Evolutionary conservation across 1,284 basidiomycete species (phyloP).

Genomic region (Leccinum pachyderme): DNA sequence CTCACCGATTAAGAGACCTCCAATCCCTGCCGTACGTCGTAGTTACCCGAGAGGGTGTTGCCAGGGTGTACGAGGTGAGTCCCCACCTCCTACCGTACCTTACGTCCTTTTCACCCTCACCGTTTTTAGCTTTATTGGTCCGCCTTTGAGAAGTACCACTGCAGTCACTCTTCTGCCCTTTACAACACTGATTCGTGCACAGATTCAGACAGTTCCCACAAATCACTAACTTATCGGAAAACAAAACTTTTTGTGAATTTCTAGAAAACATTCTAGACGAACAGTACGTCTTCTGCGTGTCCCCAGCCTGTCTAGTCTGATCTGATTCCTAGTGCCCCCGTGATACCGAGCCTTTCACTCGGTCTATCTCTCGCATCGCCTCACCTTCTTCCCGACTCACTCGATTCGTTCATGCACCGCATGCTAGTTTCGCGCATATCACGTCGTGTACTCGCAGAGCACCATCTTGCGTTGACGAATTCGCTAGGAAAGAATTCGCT

Average conservation of each 20-base stretch:
- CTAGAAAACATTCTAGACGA: conserved; percentile 65
- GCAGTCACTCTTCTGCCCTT: conserved; percentile 3
- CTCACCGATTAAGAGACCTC: conserved; percentile 84
- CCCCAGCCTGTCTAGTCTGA: conserved; percentile 7
- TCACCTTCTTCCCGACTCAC: conserved; percentile 71
- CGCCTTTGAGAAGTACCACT: conserved; percentile 72
- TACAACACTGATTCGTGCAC: conserved; percentile 15
- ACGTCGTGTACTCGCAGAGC: conserved; percentile 83
- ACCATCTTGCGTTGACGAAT: conserved; percentile 82
- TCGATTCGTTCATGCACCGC: conserved; percentile 87
- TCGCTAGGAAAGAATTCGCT: conserved; percentile 42
- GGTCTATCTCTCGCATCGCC: conserved; percentile 77
- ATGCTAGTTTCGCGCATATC: conserved; percentile 93
- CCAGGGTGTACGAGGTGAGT: conserved; percentile 81
- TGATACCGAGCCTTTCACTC: conserved; percentile 76
- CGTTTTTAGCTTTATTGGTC: conserved; percentile 68
- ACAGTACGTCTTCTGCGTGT: conserved; percentile 50
- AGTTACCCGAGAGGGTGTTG: conserved; percentile 83
- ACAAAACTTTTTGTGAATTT: conserved; percentile 76
- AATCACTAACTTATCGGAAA: conserved; percentile 74
- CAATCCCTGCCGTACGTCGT: conserved; percentile 87
- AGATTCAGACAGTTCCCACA: conserved; percentile 78
- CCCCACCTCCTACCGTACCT: neutral
- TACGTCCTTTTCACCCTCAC: neutral
- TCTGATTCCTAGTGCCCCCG: conserved; percentile 52